Evolutionary conservation across 2,329 filamentous ascomycete species (phyloP).

Genomic region (Botrytis paeoniae): DNA sequence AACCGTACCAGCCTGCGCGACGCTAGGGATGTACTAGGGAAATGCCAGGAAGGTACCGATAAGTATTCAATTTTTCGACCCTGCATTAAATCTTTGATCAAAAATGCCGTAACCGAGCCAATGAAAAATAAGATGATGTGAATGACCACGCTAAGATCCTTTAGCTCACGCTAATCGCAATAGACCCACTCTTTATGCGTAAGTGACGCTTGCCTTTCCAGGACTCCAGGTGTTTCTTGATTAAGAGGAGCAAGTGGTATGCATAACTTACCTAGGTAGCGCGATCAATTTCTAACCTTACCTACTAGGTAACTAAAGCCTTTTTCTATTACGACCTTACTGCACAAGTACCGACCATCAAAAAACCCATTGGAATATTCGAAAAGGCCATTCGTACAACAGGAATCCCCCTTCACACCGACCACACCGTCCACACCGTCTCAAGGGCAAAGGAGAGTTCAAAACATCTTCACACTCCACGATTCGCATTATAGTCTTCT

Average conservation of each 20-base stretch:
- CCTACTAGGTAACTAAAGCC: not conserved
- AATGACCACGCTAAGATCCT: constrained; percentile 15
- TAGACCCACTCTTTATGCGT: constrained; percentile 2
- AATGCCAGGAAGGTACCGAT: not conserved
- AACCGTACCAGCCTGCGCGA: not conserved
- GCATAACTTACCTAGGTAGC: constrained; percentile 6
- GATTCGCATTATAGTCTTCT: not conserved
- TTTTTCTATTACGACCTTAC: not conserved
- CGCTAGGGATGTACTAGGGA: not conserved
- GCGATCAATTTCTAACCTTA: not conserved
- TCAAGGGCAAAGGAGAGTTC: not conserved
- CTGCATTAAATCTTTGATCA: constrained; percentile 10
- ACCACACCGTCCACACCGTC: constrained; percentile 1
- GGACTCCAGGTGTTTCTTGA: not conserved
- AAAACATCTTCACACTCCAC: not conserved
- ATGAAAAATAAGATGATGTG: constrained; percentile 5
- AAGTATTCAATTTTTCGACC: constrained; percentile 6
- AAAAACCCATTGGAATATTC: not conserved
- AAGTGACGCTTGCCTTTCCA: constrained; percentile 9
- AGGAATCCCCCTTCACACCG: not conserved
- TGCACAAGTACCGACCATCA: not conserved
- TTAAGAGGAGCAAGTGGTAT: not conserved
- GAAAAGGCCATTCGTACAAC: not conserved
- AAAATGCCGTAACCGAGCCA: not conserved
- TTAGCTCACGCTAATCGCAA: not conserved